Percentiles rank a stretch among this genome's conserved stretches.
These are phyloP conservation scores for Thielaviopsis euricoi DNA, from an alignment of 2,329 filamentous ascomycete genomes.

Conservation along the genomic window DNA sequence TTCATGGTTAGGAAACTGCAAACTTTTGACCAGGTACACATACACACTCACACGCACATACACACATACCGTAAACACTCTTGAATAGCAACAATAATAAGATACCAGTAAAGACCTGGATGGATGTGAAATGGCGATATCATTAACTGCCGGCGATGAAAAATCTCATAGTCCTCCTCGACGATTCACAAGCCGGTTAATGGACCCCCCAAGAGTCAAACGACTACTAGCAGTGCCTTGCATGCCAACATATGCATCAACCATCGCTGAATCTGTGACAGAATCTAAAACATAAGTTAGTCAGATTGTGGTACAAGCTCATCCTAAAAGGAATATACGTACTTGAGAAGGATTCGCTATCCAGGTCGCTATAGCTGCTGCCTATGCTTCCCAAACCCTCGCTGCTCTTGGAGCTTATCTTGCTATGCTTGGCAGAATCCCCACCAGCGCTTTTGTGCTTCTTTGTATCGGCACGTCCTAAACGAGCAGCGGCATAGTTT, in stretches of 20 bases:
- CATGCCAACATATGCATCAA: constrained; percentile 60
- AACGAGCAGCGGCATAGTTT: constrained; percentile 20
- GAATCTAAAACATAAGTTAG: constrained; percentile 37
- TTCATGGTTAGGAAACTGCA: neutral
- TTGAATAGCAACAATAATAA: neutral
- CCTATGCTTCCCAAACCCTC: constrained; percentile 67
- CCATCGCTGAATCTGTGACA: constrained; percentile 63
- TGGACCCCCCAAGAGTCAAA: constrained; percentile 12
- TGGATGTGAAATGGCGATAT: neutral
- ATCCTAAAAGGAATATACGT: neutral
- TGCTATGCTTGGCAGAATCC: constrained; percentile 33
- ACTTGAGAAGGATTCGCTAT: constrained; percentile 34
- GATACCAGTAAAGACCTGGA: neutral
- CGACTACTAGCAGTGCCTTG: constrained; percentile 42
- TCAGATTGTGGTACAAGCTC: neutral
- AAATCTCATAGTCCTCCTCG: neutral
- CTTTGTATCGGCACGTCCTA: constrained; percentile 35
- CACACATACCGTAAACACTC: neutral
- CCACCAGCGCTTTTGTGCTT: constrained; percentile 41
- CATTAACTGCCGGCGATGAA: neutral
- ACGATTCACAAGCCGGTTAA: constrained; percentile 11
- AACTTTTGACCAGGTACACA: neutral
- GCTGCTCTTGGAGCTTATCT: constrained; percentile 43
- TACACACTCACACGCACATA: too few species aligned
- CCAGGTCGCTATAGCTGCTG: constrained; percentile 73